phyloP scores from a whole-genome alignment of 2,329 filamentous ascomycete genomes.

The Pseudogymnoascus sp. region DNA sequence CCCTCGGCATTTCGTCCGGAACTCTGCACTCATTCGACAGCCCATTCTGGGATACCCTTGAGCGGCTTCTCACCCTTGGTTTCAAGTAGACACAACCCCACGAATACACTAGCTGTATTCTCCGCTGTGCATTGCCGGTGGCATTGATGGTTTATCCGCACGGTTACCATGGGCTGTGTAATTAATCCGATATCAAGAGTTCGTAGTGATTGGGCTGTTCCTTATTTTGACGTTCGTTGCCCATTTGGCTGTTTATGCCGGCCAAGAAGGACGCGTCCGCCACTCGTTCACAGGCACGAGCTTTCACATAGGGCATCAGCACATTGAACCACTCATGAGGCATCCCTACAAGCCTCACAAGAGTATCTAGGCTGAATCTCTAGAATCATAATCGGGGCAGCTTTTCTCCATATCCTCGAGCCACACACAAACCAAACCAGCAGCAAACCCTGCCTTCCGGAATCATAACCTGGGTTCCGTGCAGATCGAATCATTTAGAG shows the following conservation, averaged over 20 bases:
- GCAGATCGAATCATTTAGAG: not conserved
- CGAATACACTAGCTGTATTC: not conserved
- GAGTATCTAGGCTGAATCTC: not conserved
- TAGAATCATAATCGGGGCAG: not conserved
- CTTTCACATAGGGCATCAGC: not conserved
- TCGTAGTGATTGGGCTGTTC: not conserved
- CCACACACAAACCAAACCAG: not conserved
- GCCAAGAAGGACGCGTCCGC: not conserved
- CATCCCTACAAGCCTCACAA: not conserved
- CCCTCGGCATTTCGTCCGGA: not conserved
- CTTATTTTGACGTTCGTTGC: not conserved
- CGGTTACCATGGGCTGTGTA: not conserved
- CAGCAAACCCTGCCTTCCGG: not conserved
- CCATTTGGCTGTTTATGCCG: not conserved
- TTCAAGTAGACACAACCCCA: not conserved
- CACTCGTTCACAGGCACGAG: not conserved
- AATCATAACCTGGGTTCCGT: not conserved
- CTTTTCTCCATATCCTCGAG: not conserved
- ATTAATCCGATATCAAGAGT: not conserved
- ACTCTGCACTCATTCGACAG: not conserved
- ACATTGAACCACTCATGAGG: not conserved
- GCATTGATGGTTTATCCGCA: not conserved
- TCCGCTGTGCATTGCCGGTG: constrained; percentile 1
- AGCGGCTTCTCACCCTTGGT: not conserved
- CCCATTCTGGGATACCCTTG: not conserved